Percentiles rank a stretch among this genome's conserved stretches.
These are phyloP conservation scores for Orobanche coerulescens DNA, from an alignment of 257 asterid species.

Conservation along the genomic window DNA sequence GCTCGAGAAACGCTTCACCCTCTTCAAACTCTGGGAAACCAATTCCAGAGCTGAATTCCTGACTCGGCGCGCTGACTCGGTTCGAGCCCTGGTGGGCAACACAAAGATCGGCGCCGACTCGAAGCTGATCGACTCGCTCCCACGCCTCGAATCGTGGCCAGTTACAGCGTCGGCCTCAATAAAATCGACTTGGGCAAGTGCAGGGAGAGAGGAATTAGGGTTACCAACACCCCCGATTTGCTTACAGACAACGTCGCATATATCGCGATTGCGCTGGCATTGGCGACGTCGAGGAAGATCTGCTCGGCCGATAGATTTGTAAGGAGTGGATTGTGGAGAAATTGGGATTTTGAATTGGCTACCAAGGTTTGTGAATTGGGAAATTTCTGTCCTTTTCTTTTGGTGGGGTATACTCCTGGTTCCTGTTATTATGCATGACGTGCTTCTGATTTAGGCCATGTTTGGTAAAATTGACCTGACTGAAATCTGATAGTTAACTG, in stretches of 20 bases:
- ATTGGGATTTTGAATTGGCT: constrained; percentile 35
- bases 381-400: no score
- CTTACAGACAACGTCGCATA: constrained; percentile 76
- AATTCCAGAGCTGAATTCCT: constrained; percentile 28
- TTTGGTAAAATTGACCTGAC: no score
- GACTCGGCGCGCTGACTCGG: constrained; percentile 30
- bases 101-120: constrained; percentile 54
- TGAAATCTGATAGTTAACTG: no score
- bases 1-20: constrained; percentile 53
- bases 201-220: constrained; percentile 57
- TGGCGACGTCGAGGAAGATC: constrained; percentile 45
- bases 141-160: constrained; percentile 64
- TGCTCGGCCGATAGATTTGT: constrained; percentile 46
- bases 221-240: constrained; percentile 84
- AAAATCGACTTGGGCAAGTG: constrained; percentile 61
- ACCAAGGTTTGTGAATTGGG: constrained; percentile 35
- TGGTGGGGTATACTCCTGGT: no score
- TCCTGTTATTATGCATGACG: no score
- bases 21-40: constrained; percentile 49
- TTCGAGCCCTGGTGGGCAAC: constrained; percentile 53
- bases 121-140: constrained; percentile 45
- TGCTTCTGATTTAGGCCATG: no score
- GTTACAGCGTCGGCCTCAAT: constrained; percentile 66
- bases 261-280: constrained; percentile 43
- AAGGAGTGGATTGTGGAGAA: constrained; percentile 44